These are phyloP conservation scores for Fusarium armeniacum DNA, from an alignment of 2,329 filamentous ascomycete genomes.

Conservation along the genomic window DNA sequence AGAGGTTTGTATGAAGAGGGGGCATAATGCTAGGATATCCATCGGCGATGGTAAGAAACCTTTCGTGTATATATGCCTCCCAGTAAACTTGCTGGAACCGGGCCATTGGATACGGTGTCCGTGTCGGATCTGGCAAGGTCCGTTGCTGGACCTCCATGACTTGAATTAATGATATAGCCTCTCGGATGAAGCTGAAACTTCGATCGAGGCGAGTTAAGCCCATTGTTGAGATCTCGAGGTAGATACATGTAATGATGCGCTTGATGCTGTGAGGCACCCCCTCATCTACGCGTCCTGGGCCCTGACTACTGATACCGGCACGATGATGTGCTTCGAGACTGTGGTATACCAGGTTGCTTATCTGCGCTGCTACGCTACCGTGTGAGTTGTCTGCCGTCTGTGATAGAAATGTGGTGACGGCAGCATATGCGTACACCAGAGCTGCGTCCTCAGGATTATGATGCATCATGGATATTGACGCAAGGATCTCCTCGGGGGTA, in stretches of 20 bases:
- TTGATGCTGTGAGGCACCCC: constrained; percentile 58
- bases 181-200: constrained; percentile 65
- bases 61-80: constrained; percentile 69
- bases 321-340: constrained; percentile 51
- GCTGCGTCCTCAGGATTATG: constrained; percentile 40
- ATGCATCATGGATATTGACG: constrained; percentile 42
- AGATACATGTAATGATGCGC: constrained; percentile 65
- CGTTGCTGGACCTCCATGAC: constrained; percentile 40
- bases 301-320: constrained; percentile 50
- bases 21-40: constrained; percentile 58
- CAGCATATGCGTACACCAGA: constrained; percentile 43
- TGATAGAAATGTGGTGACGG: constrained; percentile 43
- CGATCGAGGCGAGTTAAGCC: constrained; percentile 62
- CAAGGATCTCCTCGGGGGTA: constrained; percentile 38
- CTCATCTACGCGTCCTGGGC: constrained; percentile 56
- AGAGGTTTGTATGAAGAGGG: constrained; percentile 52
- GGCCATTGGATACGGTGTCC: constrained; percentile 31
- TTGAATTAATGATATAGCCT: constrained; percentile 59
- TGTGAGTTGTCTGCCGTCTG: constrained; percentile 42
- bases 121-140: constrained; percentile 33
- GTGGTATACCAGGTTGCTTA: constrained; percentile 45
- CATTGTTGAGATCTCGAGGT: constrained; percentile 67
- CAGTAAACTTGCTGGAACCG: constrained; percentile 65
- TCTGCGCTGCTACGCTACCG: constrained; percentile 40
- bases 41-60: constrained; percentile 67